Base-by-base conservation (phyloP, 495 filamentous ascomycete genomes). In the Penicillium nucicola region DNA sequence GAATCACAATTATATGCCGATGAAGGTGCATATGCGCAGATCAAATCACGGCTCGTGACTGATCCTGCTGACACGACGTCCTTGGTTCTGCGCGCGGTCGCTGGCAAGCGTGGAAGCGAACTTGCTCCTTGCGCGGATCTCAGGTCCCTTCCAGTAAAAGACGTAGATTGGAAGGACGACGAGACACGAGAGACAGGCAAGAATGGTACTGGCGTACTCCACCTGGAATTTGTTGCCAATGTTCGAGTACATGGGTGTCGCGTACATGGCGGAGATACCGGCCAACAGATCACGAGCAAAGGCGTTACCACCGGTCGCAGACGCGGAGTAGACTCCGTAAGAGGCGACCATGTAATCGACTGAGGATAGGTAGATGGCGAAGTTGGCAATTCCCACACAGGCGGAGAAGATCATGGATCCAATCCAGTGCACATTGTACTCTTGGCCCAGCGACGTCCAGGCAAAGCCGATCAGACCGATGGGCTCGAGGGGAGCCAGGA, bases 341-440 rank as follows among this genome's bases (percentile, higher is more conserved):
- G 84, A 76, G 40, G 79, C 82, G 45, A 90, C 80, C 86, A 89
- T 89, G 66, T 90, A 90, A 49, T 90, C 87, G 48, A 90, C 86
- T 0, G 86, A 85, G 9, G 84, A 85, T 72, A 89, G 83, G 65
- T 87, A 87, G 51, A 87, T 85, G 45, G 77, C 71, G 54, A 82
- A 87, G 56, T 86, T 84, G 33, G 83, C 82, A 40, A 85, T 82
- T 18, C 80, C 83, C 43, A 86, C 79, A 42, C 83, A 68, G 8
- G 65, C 64, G 0, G 75, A 77, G 42, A 81, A 82, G 13, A 85
- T 64, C 80, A 84, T 81, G 4, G 80, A 76, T 14, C 70, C 78
- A 22, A 82, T 81, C 84, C 84, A 87, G 37, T 76, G 84, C 1
- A 82, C 62, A 4, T 56, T 53, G 25, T 55, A 44, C 17, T 68